Percentiles rank a stretch among this genome's conserved stretches.
phyloP scores from a whole-genome alignment of 768 basidiomycete genomes.

The Hericium alpestre region DNA sequence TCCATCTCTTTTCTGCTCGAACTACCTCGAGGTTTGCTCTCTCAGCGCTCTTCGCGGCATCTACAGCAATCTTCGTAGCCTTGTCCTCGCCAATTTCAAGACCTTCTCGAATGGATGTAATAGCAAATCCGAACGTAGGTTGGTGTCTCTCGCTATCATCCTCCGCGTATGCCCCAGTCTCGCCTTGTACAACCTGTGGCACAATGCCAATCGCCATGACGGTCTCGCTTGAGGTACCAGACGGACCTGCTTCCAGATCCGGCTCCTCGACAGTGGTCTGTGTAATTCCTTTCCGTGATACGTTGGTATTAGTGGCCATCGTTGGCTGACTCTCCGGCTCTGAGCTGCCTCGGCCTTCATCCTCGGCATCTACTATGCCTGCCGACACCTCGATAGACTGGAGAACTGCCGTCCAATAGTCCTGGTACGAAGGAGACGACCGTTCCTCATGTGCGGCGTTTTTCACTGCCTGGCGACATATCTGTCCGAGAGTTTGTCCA shows the following conservation, averaged over 20 bases:
- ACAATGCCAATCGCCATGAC: slow-evolving; percentile 19
- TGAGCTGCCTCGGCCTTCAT: not conserved
- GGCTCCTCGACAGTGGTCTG: slow-evolving; percentile 7
- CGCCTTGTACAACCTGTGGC: slow-evolving; percentile 18
- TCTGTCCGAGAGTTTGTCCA: not conserved
- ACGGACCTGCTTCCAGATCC: slow-evolving; percentile 3
- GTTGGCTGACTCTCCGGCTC: not conserved
- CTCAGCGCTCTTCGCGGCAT: slow-evolving; percentile 9
- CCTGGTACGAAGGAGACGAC: not conserved
- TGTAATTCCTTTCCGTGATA: slow-evolving; percentile 15
- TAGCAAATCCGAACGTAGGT: not conserved
- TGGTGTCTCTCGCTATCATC: not conserved
- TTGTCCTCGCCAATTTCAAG: not conserved
- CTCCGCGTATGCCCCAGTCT: slow-evolving; percentile 13
- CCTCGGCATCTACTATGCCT: not conserved
- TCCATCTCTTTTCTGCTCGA: slow-evolving; percentile 2
- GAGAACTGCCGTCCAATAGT: slow-evolving; percentile 1
- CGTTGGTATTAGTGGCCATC: slow-evolving; percentile 5
- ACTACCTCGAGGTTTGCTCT: not conserved
- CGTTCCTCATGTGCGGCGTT: not conserved
- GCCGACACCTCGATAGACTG: slow-evolving; percentile 1
- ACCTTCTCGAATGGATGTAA: not conserved
- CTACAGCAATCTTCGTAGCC: slow-evolving; percentile 6
- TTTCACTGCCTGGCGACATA: slow-evolving; percentile 1
- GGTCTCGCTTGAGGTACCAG: slow-evolving; percentile 5